Evolutionary conservation across 1,284 basidiomycete genomes (phyloP).

Genomic region (Papiliotrema nemorosa): DNA sequence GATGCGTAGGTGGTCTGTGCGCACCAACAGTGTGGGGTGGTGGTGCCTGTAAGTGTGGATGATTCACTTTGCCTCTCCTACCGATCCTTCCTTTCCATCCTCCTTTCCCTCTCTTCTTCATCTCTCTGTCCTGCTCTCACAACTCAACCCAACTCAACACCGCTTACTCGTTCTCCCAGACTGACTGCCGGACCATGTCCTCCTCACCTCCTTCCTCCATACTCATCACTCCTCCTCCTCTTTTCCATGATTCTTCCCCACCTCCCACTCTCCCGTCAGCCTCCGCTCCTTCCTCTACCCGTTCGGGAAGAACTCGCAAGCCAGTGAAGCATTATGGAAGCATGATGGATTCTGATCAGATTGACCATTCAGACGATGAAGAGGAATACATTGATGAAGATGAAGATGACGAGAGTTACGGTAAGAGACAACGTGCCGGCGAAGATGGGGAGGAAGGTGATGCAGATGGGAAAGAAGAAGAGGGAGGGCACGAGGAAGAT

Average conservation of each 20-base stretch:
- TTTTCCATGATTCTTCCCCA: not conserved
- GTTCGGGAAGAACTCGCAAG: not conserved
- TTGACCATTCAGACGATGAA: constrained; percentile 2
- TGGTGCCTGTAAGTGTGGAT: no score
- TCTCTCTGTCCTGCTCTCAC: no score
- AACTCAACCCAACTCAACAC: no score
- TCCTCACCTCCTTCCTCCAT: not conserved
- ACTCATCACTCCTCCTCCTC: not conserved
- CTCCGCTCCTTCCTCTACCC: not conserved
- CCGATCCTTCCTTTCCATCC: no score
- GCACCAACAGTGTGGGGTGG: no score
- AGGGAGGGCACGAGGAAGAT: not conserved
- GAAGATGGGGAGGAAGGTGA: not conserved
- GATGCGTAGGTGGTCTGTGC: no score
- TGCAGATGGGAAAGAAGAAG: not conserved
- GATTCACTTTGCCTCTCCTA: no score
- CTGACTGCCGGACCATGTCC: no score
- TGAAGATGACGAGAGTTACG: constrained; percentile 3
- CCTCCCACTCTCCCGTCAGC: not conserved
- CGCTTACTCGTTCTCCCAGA: no score
- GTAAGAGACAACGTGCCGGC: not conserved
- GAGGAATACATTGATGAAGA: constrained; percentile 1
- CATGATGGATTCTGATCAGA: constrained; percentile 3
- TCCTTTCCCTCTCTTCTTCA: no score
- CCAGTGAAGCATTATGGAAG: constrained; percentile 2